phyloP scores from a whole-genome alignment of 1,284 basidiomycete species.

The Rhodotorula glutinis region DNA sequence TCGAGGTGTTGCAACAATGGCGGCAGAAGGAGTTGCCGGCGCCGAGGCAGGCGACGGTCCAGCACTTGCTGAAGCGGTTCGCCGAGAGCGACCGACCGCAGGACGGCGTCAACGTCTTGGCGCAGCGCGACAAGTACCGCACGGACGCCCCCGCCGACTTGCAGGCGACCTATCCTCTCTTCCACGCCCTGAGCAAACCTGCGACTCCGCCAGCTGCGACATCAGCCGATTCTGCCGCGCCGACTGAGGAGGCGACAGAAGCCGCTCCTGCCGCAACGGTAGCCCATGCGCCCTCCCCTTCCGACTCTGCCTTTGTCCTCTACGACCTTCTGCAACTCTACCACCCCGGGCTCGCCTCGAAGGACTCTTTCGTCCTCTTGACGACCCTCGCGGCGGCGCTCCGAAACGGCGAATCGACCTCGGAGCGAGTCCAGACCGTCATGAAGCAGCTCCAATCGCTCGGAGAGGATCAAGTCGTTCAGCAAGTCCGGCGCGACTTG shows the following conservation, averaged over 20 bases:
- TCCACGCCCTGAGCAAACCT: constrained; percentile 6
- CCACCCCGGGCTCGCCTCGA: neutral
- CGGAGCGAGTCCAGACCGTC: constrained; percentile 1
- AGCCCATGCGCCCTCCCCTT: neutral
- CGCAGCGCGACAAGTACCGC: constrained; percentile 11
- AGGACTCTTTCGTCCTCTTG: constrained; percentile 15
- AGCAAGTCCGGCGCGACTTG: neutral
- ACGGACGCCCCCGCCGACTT: constrained; percentile 8
- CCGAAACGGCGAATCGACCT: neutral
- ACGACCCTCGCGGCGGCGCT: constrained; percentile 14
- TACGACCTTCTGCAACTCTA: constrained; percentile 7
- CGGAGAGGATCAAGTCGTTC: constrained; percentile 16
- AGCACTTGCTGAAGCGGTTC: constrained; percentile 3
- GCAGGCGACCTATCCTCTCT: constrained; percentile 12
- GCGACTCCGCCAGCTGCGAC: neutral
- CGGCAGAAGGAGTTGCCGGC: neutral
- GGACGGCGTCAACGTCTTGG: constrained; percentile 9
- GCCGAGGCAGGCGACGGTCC: neutral
- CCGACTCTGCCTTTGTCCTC: constrained; percentile 8
- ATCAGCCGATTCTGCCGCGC: neutral
- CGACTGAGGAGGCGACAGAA: neutral
- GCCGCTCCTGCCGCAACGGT: neutral
- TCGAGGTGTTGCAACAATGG: constrained; percentile 3
- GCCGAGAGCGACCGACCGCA: neutral
- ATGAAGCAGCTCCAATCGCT: neutral